Conservation (phyloP, 192 early-diverging fungal species). For the Chytriomyces sp. region DNA sequence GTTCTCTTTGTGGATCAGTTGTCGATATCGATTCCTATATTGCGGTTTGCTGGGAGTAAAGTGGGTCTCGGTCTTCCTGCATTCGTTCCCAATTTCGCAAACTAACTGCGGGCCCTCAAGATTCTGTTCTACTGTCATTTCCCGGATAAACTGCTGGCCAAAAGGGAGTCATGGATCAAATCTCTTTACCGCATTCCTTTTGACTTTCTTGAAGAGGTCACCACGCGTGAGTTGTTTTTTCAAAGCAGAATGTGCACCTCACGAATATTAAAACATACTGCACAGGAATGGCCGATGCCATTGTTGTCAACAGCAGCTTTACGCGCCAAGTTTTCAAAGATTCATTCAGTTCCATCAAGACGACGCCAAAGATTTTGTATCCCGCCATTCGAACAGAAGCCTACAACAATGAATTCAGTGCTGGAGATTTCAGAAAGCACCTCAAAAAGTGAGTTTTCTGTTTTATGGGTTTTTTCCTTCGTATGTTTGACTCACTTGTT, state of each 20-base stretch:
- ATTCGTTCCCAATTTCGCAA: neutral
- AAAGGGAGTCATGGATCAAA: conserved; percentile 64
- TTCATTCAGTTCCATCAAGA: conserved; percentile 72
- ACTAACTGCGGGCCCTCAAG: conserved; percentile 35
- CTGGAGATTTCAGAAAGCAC: neutral
- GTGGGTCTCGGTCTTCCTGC: conserved; percentile 38
- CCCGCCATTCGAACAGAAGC: conserved; percentile 73
- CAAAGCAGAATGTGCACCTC: neutral
- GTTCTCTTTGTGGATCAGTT: conserved; percentile 88
- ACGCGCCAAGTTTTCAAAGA: conserved; percentile 74
- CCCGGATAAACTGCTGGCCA: conserved; percentile 84
- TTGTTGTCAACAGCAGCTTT: conserved; percentile 93
- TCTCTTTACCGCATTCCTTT: conserved; percentile 79
- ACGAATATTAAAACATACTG: neutral
- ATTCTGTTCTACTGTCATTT: conserved; percentile 97
- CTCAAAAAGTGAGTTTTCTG: neutral
- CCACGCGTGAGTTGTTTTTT: conserved; percentile 65
- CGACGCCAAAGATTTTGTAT: conserved; percentile 74
- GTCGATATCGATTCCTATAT: conserved; percentile 80
- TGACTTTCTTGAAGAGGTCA: conserved; percentile 83
- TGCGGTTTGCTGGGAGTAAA: conserved; percentile 67
- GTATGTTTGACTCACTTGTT: neutral
- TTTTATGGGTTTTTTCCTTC: neutral
- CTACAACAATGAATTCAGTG: neutral
- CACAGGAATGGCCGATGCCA: conserved; percentile 80